phyloP scores from a whole-genome alignment of 225 moss, liverwort and hornwort species.

The Neckera pumila region DNA sequence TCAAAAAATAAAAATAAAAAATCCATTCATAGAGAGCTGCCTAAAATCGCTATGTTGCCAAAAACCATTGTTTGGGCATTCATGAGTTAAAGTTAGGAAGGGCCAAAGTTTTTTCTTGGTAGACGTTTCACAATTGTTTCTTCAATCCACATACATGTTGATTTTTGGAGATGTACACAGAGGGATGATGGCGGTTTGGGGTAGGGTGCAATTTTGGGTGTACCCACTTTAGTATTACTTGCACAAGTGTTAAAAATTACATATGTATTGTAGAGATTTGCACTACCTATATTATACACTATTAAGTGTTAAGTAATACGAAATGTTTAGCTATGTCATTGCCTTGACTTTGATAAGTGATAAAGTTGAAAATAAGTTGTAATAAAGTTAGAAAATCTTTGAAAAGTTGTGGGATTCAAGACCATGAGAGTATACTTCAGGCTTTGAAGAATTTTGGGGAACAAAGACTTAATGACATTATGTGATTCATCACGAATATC shows the following conservation, averaged over 20 bases:
- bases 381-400: not conserved
- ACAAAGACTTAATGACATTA: not conserved
- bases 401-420: not conserved
- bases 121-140: too few species aligned
- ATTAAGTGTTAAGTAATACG: too few species aligned
- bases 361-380: not conserved
- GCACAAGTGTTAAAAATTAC: not conserved
- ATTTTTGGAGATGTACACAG: not conserved
- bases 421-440: rapidly evolving
- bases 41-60: too few species aligned
- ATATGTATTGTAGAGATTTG: not conserved
- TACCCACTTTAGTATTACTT: not conserved
- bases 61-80: too few species aligned
- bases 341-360: not conserved
- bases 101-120: not conserved
- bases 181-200: rapidly evolving
- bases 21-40: too few species aligned
- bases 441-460: not conserved
- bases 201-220: rapidly evolving
- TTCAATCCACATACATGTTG: rapidly evolving
- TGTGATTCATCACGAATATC: not conserved
- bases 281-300: rapidly evolving
- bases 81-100: not conserved
- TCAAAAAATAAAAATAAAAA: too few species aligned
- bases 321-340: not conserved